Evolutionary conservation across 768 basidiomycete genomes (phyloP).

Genomic region (Lepiota brunneoincarnata): DNA sequence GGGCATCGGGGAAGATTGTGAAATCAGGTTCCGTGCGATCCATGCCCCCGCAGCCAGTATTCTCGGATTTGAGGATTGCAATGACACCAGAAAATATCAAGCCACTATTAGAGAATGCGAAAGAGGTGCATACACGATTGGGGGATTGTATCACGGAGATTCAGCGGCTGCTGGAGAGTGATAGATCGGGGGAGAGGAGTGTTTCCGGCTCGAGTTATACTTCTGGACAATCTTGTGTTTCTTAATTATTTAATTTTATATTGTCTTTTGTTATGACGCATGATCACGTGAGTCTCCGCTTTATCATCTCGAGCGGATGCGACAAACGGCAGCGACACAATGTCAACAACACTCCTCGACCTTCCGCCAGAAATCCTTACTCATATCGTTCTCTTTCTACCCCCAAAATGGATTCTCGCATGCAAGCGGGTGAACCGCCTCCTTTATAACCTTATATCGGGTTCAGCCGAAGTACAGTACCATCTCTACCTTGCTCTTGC

Average conservation of each 20-base stretch:
- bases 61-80: conserved; percentile 45
- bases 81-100: conserved; percentile 87
- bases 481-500: conserved; percentile 1
- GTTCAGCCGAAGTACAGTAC: conserved; percentile 10
- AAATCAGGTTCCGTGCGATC: too few species aligned
- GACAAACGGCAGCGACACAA: neutral
- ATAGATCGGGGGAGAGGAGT: neutral
- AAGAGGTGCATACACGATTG: conserved; percentile 65
- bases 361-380: conserved; percentile 20
- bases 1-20: conserved; percentile 10
- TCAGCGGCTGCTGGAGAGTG: conserved; percentile 35
- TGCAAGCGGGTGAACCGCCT: conserved; percentile 1
- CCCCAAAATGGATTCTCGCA: neutral
- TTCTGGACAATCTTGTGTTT: too few species aligned
- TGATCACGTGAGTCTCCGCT: neutral
- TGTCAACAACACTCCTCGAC: conserved; percentile 16
- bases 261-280: conserved; percentile 2
- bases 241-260: neutral
- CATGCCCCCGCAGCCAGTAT: conserved; percentile 36
- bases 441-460: conserved; percentile 2
- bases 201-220: too few species aligned
- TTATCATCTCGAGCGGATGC: neutral
- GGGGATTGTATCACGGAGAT: conserved; percentile 71
- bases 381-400: conserved; percentile 4
- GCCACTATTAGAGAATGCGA: conserved; percentile 77